Conservation (phyloP, 2,329 filamentous ascomycete species). For the Trichoderma endophyticum region DNA sequence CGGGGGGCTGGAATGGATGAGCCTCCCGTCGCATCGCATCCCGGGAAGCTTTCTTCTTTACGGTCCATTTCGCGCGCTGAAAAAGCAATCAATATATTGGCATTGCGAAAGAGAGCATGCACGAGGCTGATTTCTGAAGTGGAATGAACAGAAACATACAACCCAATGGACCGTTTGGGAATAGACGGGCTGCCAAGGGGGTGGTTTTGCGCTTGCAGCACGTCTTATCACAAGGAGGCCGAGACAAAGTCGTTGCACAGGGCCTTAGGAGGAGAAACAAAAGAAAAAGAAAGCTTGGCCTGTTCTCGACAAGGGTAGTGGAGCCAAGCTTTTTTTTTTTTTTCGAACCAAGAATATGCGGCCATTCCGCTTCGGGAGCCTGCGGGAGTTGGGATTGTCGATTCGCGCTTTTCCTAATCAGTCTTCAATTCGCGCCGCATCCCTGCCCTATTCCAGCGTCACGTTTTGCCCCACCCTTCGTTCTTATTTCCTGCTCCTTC, state of each 20-base stretch:
- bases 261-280: not conserved
- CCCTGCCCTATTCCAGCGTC: not conserved
- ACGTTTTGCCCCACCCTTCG: not conserved
- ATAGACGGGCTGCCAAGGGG: not conserved
- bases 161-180: not conserved
- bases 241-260: not conserved
- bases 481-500: not conserved
- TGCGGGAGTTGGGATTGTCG: constrained; percentile 12
- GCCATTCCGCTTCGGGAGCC: not conserved
- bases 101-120: not conserved
- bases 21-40: not conserved
- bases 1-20: not conserved
- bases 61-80: not conserved
- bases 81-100: constrained; percentile 11
- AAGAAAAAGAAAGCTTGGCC: not conserved
- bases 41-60: not conserved
- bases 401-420: constrained; percentile 2
- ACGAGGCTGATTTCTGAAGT: constrained; percentile 2
- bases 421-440: constrained; percentile 12
- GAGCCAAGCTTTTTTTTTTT: not conserved
- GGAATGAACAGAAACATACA: not conserved
- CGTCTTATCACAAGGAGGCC: not conserved
- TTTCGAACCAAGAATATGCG: not conserved
- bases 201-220: not conserved
- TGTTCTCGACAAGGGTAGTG: not conserved